Percentiles rank a stretch among this genome's conserved stretches.
Conservation (phyloP, 2,329 filamentous ascomycete genomes). For the Fusarium nurragi region DNA sequence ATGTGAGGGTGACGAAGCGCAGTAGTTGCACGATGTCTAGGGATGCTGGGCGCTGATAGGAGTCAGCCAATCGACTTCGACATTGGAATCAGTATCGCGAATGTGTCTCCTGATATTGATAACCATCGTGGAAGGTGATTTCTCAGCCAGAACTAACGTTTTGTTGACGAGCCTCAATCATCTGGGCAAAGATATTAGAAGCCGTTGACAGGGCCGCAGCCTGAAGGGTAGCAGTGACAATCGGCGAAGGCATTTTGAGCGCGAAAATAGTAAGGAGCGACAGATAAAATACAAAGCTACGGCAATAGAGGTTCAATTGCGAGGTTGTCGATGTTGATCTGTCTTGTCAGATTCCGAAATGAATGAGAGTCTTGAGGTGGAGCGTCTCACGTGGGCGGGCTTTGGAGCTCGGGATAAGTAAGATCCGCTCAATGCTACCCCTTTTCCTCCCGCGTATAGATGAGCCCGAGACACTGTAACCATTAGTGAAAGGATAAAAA, state of each 20-base stretch:
- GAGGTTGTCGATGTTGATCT: background rate
- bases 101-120: too few relatives aligned
- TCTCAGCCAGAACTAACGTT: slow-evolving; percentile 45
- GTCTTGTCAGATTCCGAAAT: slow-evolving; percentile 8
- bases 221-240: slow-evolving; percentile 63
- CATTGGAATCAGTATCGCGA: background rate
- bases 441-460: slow-evolving; percentile 9
- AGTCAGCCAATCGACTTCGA: background rate
- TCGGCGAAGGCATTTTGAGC: slow-evolving; percentile 57
- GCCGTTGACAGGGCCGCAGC: slow-evolving; percentile 60
- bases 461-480: background rate
- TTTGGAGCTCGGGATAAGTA: slow-evolving; percentile 31
- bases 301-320: background rate
- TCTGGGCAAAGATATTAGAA: slow-evolving; percentile 66
- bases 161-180: slow-evolving; percentile 60
- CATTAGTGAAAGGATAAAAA: accelerated
- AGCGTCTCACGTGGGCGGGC: slow-evolving; percentile 23
- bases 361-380: slow-evolving; percentile 21
- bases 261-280: slow-evolving; percentile 4
- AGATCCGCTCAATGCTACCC: slow-evolving; percentile 20
- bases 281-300: background rate
- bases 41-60: slow-evolving; percentile 48
- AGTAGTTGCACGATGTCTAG: slow-evolving; percentile 60
- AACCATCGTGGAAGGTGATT: background rate
- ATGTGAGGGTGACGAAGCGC: slow-evolving; percentile 63